Conservation (phyloP, 352 stramenopile species). For the Phytophthora parvispora region DNA sequence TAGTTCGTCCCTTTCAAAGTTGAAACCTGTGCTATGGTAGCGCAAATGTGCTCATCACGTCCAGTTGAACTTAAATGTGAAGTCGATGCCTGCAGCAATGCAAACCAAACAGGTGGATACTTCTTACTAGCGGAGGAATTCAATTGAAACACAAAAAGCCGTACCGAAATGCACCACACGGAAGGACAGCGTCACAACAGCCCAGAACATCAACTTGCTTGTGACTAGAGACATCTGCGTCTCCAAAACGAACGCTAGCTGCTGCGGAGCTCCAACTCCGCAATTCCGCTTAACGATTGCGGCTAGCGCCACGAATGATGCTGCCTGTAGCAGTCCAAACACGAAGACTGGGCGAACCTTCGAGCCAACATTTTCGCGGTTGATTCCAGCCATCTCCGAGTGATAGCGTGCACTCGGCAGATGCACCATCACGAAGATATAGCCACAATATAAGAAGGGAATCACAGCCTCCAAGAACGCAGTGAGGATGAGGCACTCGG, state of each 20-base stretch:
- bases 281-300: conserved; percentile 7
- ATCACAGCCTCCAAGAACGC: conserved; percentile 44
- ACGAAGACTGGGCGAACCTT: conserved; percentile 15
- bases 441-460: conserved; percentile 35
- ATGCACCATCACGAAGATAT: conserved; percentile 6
- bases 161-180: not conserved
- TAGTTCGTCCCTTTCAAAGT: too few species aligned
- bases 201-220: not conserved
- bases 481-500: conserved; percentile 35
- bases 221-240: conserved; percentile 5
- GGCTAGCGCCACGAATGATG: conserved; percentile 14
- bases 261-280: conserved; percentile 7
- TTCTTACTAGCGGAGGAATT: too few species aligned
- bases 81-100: not conserved
- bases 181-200: not conserved
- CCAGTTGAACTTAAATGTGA: not conserved
- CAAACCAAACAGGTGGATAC: not conserved
- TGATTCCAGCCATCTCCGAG: conserved; percentile 23
- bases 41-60: not conserved
- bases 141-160: not conserved
- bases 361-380: not conserved
- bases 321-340: conserved; percentile 25
- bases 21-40: too few species aligned
- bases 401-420: conserved; percentile 34
- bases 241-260: conserved; percentile 37